Base-by-base conservation (phyloP, 768 basidiomycete species). In the Macrolepiota dolichaula region DNA sequence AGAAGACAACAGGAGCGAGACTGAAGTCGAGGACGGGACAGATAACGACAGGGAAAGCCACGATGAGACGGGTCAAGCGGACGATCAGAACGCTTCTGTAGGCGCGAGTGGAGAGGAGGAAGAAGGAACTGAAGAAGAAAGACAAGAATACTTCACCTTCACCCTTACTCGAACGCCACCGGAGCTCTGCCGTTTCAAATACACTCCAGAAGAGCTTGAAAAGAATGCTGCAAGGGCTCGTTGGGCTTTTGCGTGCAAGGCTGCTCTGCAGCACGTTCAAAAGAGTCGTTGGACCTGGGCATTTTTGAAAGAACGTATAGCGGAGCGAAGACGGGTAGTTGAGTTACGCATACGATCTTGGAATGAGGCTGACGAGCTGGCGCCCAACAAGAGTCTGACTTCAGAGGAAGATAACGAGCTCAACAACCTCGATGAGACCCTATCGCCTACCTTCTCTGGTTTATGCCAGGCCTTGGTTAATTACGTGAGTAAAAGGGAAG, bases 171-270 rank as follows among this genome's bases (percentile, higher is more conserved):
- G 71, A 13, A 74, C 71, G 5, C 69, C 72, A 1, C 71, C 73
- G 10, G 66, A 66, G n/a, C 67, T 74, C n/a, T 59, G 71, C 29
- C 64, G 72, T 46, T 73, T 70, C 59, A 66, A 67, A n/a, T 74
- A 74, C 51, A 70, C 69, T 0, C 47, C 64, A 0, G 59, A 67
- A 19, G 67, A 71, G 55, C 72, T 72, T 51, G 37, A 53, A 5
- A 69, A 74, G 62, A 71, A 73, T 53, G 67, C 72, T 0, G 67
- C 67, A 1, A 65, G 72, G n/a, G 70, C 74, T 4, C 66, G 74
- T 22, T 75, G 75, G 75, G 57, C 70, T 3, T 76, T 75, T 58
- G 73, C 71, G 4, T 72, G 73, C 62, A 68, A 65, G 1, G 71
- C 74, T 0, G 67, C 68, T 7, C 66, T 68, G 7, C 71, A 74